phyloP scores from a whole-genome alignment of 1,139 yeast genomes.

The Yamadazyma songkhlaensis region DNA sequence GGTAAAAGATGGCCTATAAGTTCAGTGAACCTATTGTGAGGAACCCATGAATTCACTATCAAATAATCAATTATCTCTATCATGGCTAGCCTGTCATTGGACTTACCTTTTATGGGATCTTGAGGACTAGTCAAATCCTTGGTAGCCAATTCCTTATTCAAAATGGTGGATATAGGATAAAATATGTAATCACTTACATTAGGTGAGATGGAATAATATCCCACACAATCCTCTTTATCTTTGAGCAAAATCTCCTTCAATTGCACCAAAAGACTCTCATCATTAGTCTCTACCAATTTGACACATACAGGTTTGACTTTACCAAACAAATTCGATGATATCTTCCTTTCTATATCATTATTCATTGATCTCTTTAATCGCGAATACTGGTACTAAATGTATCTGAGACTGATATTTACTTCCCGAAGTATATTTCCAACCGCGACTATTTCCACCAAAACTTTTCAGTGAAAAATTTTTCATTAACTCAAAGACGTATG shows the following conservation, averaged over 20 bases:
- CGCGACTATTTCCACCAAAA: not conserved
- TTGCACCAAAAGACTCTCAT: not conserved
- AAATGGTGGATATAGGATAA: constrained; percentile 35
- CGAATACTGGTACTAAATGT: not conserved
- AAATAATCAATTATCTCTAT: constrained; percentile 30
- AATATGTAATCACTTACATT: constrained; percentile 43
- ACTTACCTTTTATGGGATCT: too few species aligned
- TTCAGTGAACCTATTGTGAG: constrained; percentile 18
- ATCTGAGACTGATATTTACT: not conserved
- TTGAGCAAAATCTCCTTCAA: constrained; percentile 13
- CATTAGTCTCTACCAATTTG: constrained; percentile 9
- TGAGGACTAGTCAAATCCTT: too few species aligned
- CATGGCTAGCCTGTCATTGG: too few species aligned
- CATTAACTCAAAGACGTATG: constrained; percentile 4
- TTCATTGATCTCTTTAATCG: not conserved
- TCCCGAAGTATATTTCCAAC: not conserved
- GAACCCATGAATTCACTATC: constrained; percentile 29
- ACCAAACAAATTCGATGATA: constrained; percentile 31
- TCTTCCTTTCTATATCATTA: constrained; percentile 3
- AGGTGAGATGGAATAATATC: constrained; percentile 23
- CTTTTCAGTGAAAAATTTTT: constrained; percentile 6
- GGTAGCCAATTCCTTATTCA: constrained; percentile 19
- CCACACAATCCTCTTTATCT: constrained; percentile 16
- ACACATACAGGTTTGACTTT: constrained; percentile 35
- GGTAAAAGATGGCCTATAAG: constrained; percentile 39